Percentiles rank a stretch among this genome's conserved stretches.
Evolutionary conservation across 441 rosid species (phyloP).

Genomic region (Erodium texanum): DNA sequence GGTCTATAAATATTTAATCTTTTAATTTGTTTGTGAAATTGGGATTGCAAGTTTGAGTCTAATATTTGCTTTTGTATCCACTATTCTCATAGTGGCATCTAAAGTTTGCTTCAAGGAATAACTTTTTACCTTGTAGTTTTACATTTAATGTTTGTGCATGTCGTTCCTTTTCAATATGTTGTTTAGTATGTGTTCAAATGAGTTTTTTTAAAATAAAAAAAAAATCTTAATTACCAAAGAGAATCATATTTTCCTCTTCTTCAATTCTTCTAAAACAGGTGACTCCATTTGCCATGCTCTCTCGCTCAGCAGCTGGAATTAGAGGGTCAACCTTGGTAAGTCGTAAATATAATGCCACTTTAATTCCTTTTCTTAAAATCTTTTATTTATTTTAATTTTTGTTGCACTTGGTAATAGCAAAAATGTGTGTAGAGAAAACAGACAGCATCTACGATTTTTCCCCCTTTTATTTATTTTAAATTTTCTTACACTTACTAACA

Average conservation of each 20-base stretch:
- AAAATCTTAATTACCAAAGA: neutral
- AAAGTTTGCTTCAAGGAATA: neutral
- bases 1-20: neutral
- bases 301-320: slow-evolving; percentile 88
- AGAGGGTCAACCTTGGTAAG: slow-evolving; percentile 91
- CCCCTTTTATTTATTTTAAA: too few relatives aligned
- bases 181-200: neutral
- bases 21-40: neutral
- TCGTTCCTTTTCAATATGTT: neutral
- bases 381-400: too few relatives aligned
- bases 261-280: slow-evolving; percentile 44
- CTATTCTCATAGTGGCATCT: neutral
- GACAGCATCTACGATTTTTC: too few relatives aligned
- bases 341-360: neutral
- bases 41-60: neutral
- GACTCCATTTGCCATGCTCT: slow-evolving; percentile 92
- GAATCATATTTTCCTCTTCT: slow-evolving; percentile 4
- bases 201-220: neutral
- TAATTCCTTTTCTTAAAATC: neutral
- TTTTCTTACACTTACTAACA: too few relatives aligned
- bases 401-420: too few relatives aligned
- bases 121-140: neutral
- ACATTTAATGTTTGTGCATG: neutral
- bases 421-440: too few relatives aligned
- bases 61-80: neutral